These are phyloP conservation scores for Acacia acuminata DNA, from an alignment of 306 rosid species.

Conservation along the genomic window DNA sequence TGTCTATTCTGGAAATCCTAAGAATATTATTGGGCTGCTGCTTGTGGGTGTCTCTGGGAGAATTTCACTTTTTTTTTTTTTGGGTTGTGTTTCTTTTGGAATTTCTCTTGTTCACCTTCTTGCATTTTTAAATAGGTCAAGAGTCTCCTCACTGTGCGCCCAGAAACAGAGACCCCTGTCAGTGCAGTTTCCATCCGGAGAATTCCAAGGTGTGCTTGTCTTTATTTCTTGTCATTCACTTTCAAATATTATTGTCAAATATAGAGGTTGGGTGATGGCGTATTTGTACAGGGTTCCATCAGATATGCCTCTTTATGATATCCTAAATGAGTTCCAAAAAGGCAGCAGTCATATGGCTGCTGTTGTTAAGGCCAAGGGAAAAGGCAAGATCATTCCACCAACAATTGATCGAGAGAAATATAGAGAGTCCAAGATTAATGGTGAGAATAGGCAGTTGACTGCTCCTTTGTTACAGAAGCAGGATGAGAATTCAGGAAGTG, in stretches of 20 bases:
- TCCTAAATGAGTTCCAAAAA: slow-evolving; percentile 94
- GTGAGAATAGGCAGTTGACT: slow-evolving; percentile 53
- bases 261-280: slow-evolving; percentile 28
- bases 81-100: background rate
- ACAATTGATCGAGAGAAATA: slow-evolving; percentile 49
- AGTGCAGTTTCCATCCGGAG: slow-evolving; percentile 92
- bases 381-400: slow-evolving; percentile 47
- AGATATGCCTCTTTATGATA: slow-evolving; percentile 97
- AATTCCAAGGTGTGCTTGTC: slow-evolving; percentile 79
- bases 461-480: slow-evolving; percentile 69
- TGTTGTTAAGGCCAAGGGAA: slow-evolving; percentile 75
- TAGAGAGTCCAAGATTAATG: slow-evolving; percentile 40
- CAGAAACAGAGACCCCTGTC: slow-evolving; percentile 97
- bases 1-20: slow-evolving; percentile 89
- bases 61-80: background rate
- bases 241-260: slow-evolving; percentile 11
- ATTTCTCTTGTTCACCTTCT: slow-evolving; percentile 16
- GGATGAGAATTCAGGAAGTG: slow-evolving; percentile 44
- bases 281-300: slow-evolving; percentile 79
- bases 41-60: slow-evolving; percentile 53
- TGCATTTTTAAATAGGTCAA: slow-evolving; percentile 62
- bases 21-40: slow-evolving; percentile 88
- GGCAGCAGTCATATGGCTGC: slow-evolving; percentile 99
- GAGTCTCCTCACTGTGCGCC: slow-evolving; percentile 93
- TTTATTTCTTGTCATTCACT: slow-evolving; percentile 17